Evolutionary conservation across 1,139 yeast genomes (phyloP).

Genomic region (Geotrichum macrosporum): DNA sequence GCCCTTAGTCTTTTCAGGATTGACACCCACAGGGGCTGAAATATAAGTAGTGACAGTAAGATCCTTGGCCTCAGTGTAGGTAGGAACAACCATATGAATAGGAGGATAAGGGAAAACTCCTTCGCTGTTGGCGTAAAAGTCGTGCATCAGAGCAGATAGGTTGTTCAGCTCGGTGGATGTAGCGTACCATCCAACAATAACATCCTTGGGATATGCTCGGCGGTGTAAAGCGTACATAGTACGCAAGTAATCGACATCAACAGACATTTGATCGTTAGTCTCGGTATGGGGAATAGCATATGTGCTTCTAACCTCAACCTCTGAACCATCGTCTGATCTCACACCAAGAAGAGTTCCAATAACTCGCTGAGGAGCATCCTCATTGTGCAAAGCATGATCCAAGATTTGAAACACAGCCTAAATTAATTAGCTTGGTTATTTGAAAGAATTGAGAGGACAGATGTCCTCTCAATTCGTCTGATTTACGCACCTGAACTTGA

Average conservation of each 20-base stretch:
- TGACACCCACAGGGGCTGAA: conserved; percentile 69
- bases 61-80: conserved; percentile 40
- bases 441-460: not conserved
- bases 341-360: conserved; percentile 81
- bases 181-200: conserved; percentile 86
- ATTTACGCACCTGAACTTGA: conserved; percentile 23
- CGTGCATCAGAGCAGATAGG: conserved; percentile 79
- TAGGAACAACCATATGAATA: conserved; percentile 58
- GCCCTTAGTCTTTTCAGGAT: conserved; percentile 45
- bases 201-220: conserved; percentile 67
- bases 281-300: conserved; percentile 82
- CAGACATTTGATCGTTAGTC: conserved; percentile 67
- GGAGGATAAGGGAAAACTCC: conserved; percentile 76
- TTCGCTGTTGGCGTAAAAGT: conserved; percentile 61
- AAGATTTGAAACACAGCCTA: conserved; percentile 72
- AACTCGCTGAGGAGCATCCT: conserved; percentile 52
- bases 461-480: no score
- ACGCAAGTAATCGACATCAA: conserved; percentile 74
- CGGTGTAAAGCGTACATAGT: conserved; percentile 68
- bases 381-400: conserved; percentile 51
- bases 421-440: conserved; percentile 35
- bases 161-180: conserved; percentile 63
- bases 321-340: conserved; percentile 82
- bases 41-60: conserved; percentile 62
- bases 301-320: conserved; percentile 68